Evolutionary conservation across 169 alveolate species (phyloP), one percentile per base, ranked within the genome.

Genomic region (Blepharisma undulans): DNA sequence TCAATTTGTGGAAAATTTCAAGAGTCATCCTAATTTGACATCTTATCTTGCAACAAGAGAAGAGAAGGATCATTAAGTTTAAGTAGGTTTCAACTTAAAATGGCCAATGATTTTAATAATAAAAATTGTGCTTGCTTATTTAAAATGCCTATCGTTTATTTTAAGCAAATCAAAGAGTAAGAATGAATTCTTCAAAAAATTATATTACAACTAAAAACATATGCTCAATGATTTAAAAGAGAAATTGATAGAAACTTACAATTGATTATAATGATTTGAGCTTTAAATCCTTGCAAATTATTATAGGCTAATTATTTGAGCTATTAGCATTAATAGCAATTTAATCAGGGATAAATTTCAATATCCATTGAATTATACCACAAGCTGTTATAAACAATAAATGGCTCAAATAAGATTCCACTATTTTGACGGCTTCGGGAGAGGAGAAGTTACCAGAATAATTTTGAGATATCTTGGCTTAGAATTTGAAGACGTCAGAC

Each of bases 361-460:
- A n/a, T n/a, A n/a, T n/a, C 60, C 14, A 48, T 48, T 2, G 7
- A 3, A 48, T 48, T 48, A 5, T 2, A 2, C 14, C 10, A 48
- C 0, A 0, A 18, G 66, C 14, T 18, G 12, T 48, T 48, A 48
- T 48, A 36, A 36, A 36, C 8, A 48, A 48, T 48, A 48, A 48
- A 48, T 48, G 66, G 10, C 66, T 3, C 66, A 48, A 48, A 18
- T 48, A 48, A 48, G 10, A 48, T 48, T 94, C 12, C 85, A 94
- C 81, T 94, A 94, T 60, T 94, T 94, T 72, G 91, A 79, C 34
- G 25, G 61, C 60, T 82, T 90, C 82, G 96, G 94, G 0, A 89
- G 92, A 84, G 96, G 87, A 61, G 96, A 94, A 72, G 66, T 93
- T 3, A 92, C 90, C 66, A 89, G 96, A 87, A 25, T 86, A 91